A percentile compares a stretch with the other conserved stretches of the same genome.
phyloP scores from a whole-genome alignment of 140 eudicot species.

The Anethum foeniculum region DNA sequence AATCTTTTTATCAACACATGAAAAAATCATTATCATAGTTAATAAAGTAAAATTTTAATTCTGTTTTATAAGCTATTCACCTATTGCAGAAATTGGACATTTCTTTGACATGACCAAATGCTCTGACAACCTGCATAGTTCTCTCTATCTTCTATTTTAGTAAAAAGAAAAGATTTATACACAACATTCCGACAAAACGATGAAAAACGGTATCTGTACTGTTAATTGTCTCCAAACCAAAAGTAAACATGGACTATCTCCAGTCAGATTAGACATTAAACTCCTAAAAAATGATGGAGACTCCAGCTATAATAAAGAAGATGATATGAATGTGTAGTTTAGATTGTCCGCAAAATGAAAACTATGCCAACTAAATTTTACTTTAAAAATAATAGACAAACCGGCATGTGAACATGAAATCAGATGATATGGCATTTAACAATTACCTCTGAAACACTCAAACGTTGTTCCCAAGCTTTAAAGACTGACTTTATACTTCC shows the following conservation, averaged over 20 bases:
- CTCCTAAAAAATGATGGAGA: neutral
- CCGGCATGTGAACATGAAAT: neutral
- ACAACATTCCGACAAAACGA: neutral
- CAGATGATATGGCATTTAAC: neutral
- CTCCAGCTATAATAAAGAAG: neutral
- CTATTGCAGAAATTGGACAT: neutral
- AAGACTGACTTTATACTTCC: constrained; percentile 90
- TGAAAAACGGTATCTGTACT: neutral
- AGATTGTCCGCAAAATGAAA: neutral
- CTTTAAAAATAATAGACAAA: neutral
- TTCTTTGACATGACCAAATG: neutral
- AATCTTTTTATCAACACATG: neutral
- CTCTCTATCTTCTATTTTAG: neutral
- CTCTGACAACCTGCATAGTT: neutral
- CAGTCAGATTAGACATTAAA: neutral
- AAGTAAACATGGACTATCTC: neutral
- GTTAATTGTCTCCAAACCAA: neutral
- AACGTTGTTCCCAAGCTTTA: constrained; percentile 90
- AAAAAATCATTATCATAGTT: neutral
- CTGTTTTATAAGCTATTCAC: neutral
- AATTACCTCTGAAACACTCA: constrained; percentile 65
- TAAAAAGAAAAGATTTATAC: no score
- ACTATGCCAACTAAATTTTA: neutral
- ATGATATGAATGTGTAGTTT: neutral
- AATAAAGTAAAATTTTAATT: neutral